Evolutionary conservation across 192 early-diverging fungal genomes (phyloP), one percentile per base, ranked within the genome.

Genomic region (Thamnidium elegans): DNA sequence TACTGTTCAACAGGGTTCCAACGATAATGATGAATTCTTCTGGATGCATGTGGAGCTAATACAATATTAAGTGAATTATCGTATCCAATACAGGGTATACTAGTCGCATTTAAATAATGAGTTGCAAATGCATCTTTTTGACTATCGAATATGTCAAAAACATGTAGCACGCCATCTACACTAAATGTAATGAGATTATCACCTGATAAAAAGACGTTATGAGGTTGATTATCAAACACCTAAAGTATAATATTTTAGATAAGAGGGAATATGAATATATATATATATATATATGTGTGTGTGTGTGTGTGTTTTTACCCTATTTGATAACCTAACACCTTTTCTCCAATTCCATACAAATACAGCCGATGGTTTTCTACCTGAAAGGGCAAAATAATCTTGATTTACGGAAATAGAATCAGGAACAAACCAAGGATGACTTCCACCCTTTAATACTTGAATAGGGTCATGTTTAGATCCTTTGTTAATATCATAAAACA

Each of bases 331-430:
- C 43, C 65, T 66, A 20, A 73, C 62, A 0, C 71, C 71, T 65
- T 73, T 73, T 7, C 71, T 46, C 71, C 71, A 73, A 36, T 73
- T 63, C 71, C 71, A 73, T 19, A 73, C 62, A 73, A 73, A 73
- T 7, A 73, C 56, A 53, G 71, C 71, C 9, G 71, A 73, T 13
- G 71, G 71, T 19, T 73, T 73, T 48, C 71, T 56, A 0, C 71
- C 71, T 2, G 66, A 62, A 1, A 73, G 32, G 5, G 62, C 71
- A 68, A 73, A 73, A 21, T 68, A 67, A 59, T 73, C 71, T 10
- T 62, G 62, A 17, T 51, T 67, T 17, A 73, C 46, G 13, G 71
- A 46, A 43, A 73, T 60, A 15, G 62, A 63, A 43, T 73, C 71
- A 26, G 71, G 71, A 10, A 65, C 62, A 68, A 73, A 73, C 23